Evolutionary conservation across 345 rosid genomes (phyloP).

Genomic region (Acer yangbiense): DNA sequence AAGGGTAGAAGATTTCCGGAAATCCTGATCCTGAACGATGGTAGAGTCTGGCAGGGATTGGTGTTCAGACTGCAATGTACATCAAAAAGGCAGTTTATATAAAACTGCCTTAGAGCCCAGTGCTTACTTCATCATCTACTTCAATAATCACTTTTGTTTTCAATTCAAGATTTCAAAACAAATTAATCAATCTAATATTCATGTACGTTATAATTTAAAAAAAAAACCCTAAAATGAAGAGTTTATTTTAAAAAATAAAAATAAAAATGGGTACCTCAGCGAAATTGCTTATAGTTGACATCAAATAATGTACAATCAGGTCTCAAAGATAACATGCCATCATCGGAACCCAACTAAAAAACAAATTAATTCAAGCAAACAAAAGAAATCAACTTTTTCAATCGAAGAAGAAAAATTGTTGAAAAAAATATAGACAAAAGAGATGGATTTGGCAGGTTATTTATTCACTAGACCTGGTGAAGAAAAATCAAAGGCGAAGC

Average conservation of each 20-base stretch:
- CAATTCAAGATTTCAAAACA: neutral
- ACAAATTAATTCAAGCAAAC: too few relatives aligned
- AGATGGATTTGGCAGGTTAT: too few relatives aligned
- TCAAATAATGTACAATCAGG: conserved; percentile 44
- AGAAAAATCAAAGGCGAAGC: too few relatives aligned
- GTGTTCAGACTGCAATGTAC: conserved; percentile 47
- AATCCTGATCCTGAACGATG: too few relatives aligned
- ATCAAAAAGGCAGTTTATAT: conserved; percentile 19
- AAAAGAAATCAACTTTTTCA: too few relatives aligned
- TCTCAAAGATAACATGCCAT: conserved; percentile 63
- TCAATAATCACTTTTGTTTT: neutral
- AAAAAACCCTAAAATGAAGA: neutral
- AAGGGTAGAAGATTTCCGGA: too few relatives aligned
- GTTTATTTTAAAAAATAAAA: too few relatives aligned
- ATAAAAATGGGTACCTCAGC: conserved; percentile 39
- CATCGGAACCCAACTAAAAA: conserved; percentile 21
- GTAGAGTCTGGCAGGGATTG: too few relatives aligned
- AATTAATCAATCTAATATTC: neutral
- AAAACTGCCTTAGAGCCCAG: conserved; percentile 59
- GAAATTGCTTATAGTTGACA: conserved; percentile 42
- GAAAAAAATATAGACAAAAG: too few relatives aligned
- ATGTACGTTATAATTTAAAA: too few relatives aligned
- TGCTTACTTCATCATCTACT: conserved; percentile 54
- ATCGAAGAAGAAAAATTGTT: too few relatives aligned
- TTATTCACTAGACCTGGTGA: too few relatives aligned